Base-by-base conservation (phyloP, 2,329 filamentous ascomycete genomes). In the Aspergillus phoenicis region DNA sequence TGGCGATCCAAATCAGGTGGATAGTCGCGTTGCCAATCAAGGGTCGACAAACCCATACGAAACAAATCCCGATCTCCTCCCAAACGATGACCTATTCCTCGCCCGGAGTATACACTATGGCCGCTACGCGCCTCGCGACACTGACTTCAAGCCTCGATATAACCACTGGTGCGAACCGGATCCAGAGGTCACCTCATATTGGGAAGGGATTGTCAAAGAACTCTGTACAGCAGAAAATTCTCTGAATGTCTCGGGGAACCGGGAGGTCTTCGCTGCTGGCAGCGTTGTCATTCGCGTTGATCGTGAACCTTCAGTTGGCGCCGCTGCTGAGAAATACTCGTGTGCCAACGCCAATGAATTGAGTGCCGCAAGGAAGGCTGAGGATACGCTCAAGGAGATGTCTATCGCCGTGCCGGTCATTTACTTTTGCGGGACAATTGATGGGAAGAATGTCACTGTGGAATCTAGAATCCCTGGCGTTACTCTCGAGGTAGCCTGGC, bases 381-480 rank as follows among this genome's bases (percentile, higher is more conserved):
- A 76, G 57, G 69, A 74, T 28, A 57, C 64, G 2, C 70, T 79
- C 11, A 71, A 66, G 49, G 70, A 72, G 28, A 58, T 78, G 20
- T 70, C 68, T 1, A 68, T 77, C 41, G 62, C 70, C 5, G 68
- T 78, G 8, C 77, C 77, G 1, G 63, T 73, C 47, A 70, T 76
- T 62, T 70, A 74, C 54, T 77, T 77, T n/a, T 76, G 69, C 56
- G 73, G 75, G 13, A 73, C 66, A 33, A 67, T 79, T 48, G 71
- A 75, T 26, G 75, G 70, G 45, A 77, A 73, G 55, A 78, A 79
- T 60, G 69, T 78, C 43, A 74, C 76, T 7, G 70, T 77, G 45
- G 76, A 78, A 64, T 76, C 75, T 13, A 69, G 77, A 47, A 74
- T 79, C 22, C 74, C 76, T 4, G 77, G 77, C 4, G 73, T 78